Base-by-base conservation (phyloP, 352 stramenopile genomes). In the Aphanomyces stellatus region DNA sequence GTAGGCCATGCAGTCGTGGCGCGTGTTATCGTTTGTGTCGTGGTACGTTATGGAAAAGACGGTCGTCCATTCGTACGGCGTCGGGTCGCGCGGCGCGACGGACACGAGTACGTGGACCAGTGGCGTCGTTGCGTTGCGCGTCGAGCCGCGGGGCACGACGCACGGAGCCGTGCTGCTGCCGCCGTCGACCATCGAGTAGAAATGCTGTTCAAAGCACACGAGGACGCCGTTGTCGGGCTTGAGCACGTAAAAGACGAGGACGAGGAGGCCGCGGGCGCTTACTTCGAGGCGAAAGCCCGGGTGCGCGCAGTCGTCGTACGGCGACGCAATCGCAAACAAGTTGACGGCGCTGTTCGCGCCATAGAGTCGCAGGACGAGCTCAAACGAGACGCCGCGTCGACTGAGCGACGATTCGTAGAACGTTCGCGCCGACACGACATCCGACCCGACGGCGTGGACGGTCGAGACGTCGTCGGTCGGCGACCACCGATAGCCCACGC, bases 201-300 rank as follows among this genome's bases (percentile, higher is more conserved):
- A 64, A 49, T 46, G 35, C 22, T 53, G 33, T 25, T 64, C 55
- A 46, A 51, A 64, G 40, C 55, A 64, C 22, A 64, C 55, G 24
- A 81, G 71, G 28, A 66, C 51, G 1, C 69, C 65, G n/a, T 57
- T 57, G 49, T 57, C 49, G 15, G 49, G 25, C 49, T 57, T 57
- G 49, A 57, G 25, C 22, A 37, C 49, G 61, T 77, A 89, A 72
- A 87, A 88, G 11, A 87, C 73, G 34, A 93, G 74, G 15, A 74
- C 76, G 42, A 91, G 67, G 13, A 77, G 72, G 40, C 87, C 71
- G n/a, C 81, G 71, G 10, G 72, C 57, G 22, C 81, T 80, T 28
- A 93, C 33, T 57, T 90, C 80, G 28, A 93, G 55, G 0, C 82
- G 81, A 66, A 93, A 88, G 11, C 85, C 85, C 0, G 78, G 65